These are phyloP conservation scores for Exophiala viscosa DNA, from an alignment of 2,329 filamentous ascomycete genomes.

Conservation along the genomic window DNA sequence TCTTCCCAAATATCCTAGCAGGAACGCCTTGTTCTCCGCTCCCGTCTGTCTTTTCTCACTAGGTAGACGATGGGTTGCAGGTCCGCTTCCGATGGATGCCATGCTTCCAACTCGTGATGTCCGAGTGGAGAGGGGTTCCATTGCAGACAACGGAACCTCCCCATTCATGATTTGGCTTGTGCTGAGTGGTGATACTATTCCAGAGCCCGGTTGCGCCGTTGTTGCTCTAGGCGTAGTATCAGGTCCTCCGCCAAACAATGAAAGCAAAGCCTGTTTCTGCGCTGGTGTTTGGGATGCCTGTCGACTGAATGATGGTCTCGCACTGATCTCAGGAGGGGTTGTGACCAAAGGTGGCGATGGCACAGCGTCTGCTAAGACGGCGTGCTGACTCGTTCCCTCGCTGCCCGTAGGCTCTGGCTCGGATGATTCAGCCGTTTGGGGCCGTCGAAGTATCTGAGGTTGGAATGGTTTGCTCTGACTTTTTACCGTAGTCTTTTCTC, in stretches of 20 bases:
- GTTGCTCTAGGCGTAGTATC: conserved; percentile 10
- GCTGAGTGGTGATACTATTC: conserved; percentile 23
- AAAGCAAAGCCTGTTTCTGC: conserved; percentile 51
- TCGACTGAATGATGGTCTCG: conserved; percentile 16
- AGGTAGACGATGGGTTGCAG: conserved; percentile 41
- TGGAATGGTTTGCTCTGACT: conserved; percentile 45
- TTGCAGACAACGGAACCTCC: conserved; percentile 22
- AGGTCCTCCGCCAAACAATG: conserved; percentile 57
- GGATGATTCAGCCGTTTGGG: conserved; percentile 36
- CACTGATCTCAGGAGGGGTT: not conserved
- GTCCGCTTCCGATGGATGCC: conserved; percentile 23
- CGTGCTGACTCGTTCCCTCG: conserved; percentile 13
- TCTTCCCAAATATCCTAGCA: conserved; percentile 68
- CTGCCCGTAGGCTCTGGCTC: conserved; percentile 13
- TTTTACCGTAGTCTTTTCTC: conserved; percentile 20
- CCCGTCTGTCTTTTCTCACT: conserved; percentile 51
- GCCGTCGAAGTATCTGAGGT: conserved; percentile 53
- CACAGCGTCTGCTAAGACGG: not conserved
- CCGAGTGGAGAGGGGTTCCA: conserved; percentile 28
- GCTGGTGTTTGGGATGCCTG: conserved; percentile 27
- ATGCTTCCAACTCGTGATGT: conserved; percentile 27
- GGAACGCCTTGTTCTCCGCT: conserved; percentile 69
- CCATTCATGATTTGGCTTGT: conserved; percentile 22
- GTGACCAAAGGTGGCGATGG: not conserved
- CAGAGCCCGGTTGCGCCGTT: conserved; percentile 8